Conservation (phyloP, 805 yeast genomes). For the Myxozyma melibiosi region DNA sequence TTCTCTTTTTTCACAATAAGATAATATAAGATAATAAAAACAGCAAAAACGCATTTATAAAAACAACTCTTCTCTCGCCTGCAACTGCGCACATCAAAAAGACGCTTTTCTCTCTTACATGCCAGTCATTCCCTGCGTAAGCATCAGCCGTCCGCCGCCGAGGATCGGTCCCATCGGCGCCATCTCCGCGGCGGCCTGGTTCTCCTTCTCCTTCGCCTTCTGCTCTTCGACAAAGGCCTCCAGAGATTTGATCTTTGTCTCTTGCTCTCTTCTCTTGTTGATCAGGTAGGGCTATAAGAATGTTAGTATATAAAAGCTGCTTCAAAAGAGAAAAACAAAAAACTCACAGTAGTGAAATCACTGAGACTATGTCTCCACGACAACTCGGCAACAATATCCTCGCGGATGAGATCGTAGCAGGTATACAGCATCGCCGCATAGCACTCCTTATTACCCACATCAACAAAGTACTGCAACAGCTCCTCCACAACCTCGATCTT, state of each 20-base stretch:
- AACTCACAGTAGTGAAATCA: conserved; percentile 66
- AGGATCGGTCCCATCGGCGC: conserved; percentile 44
- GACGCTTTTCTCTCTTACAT: conserved; percentile 7
- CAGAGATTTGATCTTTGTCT: conserved; percentile 62
- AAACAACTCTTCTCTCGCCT: no score
- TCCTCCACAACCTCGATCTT: conserved; percentile 85
- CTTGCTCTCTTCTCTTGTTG: conserved; percentile 79
- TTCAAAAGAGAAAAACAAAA: background rate
- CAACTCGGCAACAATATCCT: conserved; percentile 83
- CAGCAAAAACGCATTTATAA: no score
- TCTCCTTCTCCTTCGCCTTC: conserved; percentile 54
- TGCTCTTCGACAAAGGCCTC: conserved; percentile 71
- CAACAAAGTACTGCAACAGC: conserved; percentile 85
- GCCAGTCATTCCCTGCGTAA: conserved; percentile 34
- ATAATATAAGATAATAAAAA: no score
- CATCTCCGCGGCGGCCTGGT: conserved; percentile 51
- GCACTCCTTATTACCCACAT: conserved; percentile 94
- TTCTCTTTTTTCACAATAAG: no score
- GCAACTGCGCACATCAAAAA: no score
- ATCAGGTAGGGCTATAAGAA: conserved; percentile 72
- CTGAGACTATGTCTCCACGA: conserved; percentile 86
- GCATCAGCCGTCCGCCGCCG: conserved; percentile 30
- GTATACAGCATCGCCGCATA: conserved; percentile 86
- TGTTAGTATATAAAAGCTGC: background rate
- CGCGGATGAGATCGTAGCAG: conserved; percentile 76